These are phyloP conservation scores for Tetradesmus lagerheimii DNA, from an alignment of 139 green algal species.

Conservation along the genomic window DNA sequence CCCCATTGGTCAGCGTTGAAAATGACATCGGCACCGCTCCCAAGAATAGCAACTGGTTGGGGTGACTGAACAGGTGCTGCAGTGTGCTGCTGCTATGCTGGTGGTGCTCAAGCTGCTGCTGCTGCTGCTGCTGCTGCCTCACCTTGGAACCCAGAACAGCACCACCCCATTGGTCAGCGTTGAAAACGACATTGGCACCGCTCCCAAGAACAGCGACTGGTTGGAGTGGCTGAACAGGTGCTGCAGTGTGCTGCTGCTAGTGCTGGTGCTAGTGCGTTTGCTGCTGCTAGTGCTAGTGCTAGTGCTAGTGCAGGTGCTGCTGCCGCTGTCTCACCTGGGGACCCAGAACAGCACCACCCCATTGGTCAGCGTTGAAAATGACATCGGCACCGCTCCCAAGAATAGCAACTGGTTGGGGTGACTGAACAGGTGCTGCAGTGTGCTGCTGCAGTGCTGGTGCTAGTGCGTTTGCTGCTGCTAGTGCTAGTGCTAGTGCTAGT, in stretches of 20 bases:
- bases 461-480: background rate
- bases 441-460: background rate
- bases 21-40: too few relatives aligned
- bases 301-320: too few relatives aligned
- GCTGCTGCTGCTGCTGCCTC: background rate
- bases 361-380: too few relatives aligned
- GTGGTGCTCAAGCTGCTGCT: background rate
- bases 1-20: too few relatives aligned
- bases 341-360: slow-evolving; percentile 9
- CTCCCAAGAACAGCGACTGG: slow-evolving; percentile 5
- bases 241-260: background rate
- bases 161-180: slow-evolving; percentile 28
- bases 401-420: background rate
- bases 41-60: background rate
- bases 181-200: slow-evolving; percentile 20
- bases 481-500: background rate
- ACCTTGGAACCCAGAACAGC: slow-evolving; percentile 8
- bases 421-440: too few relatives aligned
- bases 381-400: background rate
- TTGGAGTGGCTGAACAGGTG: background rate
- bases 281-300: too few relatives aligned
- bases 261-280: background rate
- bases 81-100: background rate
- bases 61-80: background rate
- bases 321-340: background rate